Percentiles rank a stretch among this genome's conserved stretches.
Conservation (phyloP, 352 stramenopile species). For the Elongisporangium anandrum region DNA sequence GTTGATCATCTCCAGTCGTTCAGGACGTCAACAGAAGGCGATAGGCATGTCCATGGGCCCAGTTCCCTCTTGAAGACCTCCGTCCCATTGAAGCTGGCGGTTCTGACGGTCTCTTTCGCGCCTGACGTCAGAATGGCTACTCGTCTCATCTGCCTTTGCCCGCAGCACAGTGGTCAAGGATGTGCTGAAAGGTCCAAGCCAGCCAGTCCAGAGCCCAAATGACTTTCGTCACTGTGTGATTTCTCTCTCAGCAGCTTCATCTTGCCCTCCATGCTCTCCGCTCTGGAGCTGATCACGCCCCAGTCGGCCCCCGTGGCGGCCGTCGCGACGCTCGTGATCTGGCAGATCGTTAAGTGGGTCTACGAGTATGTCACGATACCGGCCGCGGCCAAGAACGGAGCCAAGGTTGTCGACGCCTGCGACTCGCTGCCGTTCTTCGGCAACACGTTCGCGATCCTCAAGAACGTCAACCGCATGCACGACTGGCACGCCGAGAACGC, state of each 20-base stretch:
- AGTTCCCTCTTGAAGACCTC: not conserved
- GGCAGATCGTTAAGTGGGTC: not conserved
- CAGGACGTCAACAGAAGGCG: no score
- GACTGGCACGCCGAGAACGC: conserved; percentile 61
- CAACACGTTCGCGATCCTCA: conserved; percentile 46
- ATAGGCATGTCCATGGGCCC: no score
- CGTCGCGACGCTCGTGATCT: not conserved
- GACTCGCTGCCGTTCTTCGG: conserved; percentile 44
- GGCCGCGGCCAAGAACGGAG: not conserved
- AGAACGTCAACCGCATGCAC: conserved; percentile 37
- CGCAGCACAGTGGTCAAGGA: conserved; percentile 6
- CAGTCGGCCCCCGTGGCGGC: not conserved
- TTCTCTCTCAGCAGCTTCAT: not conserved
- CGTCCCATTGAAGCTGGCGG: not conserved
- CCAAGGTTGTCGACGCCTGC: conserved; percentile 9
- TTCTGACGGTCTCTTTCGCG: not conserved
- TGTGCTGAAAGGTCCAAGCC: not conserved
- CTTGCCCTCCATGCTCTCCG: not conserved
- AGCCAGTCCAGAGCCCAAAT: no score
- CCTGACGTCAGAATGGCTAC: not conserved
- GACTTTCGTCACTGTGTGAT: not conserved
- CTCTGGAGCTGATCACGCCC: not conserved
- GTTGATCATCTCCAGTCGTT: no score
- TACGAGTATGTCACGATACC: not conserved
- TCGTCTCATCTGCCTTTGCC: not conserved